Percentiles rank a stretch among this genome's conserved stretches.
Evolutionary conservation across 2,329 filamentous ascomycete species (phyloP).

Genomic region (Sclerotinia minor): DNA sequence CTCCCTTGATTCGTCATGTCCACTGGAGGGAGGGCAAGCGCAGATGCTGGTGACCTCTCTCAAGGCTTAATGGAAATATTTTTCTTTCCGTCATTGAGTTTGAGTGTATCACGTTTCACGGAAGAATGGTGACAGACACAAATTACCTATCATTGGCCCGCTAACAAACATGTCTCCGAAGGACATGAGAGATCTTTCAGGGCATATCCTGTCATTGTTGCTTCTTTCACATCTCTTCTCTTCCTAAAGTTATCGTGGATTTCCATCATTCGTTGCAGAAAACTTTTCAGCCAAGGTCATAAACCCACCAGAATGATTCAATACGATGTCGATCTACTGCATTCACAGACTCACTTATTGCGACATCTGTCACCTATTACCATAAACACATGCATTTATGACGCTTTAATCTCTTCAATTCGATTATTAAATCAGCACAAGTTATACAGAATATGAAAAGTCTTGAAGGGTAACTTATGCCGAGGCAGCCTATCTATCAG

Average conservation of each 20-base stretch:
- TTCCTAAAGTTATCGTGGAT: conserved; percentile 19
- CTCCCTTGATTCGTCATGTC: not conserved
- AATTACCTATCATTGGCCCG: conserved; percentile 17
- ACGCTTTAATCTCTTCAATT: not conserved
- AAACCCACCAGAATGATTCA: conserved; percentile 18
- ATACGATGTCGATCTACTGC: conserved; percentile 17
- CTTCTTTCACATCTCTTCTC: conserved; percentile 13
- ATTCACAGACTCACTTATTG: conserved; percentile 4
- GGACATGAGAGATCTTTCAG: conserved; percentile 13
- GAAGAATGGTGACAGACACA: conserved; percentile 2
- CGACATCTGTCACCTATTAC: conserved; percentile 10
- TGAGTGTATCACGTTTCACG: conserved; percentile 17
- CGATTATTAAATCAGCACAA: not conserved
- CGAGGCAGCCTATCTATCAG: conserved; percentile 9
- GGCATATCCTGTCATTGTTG: conserved; percentile 17
- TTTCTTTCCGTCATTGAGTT: conserved; percentile 3
- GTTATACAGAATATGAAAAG: not conserved
- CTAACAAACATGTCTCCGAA: conserved; percentile 2
- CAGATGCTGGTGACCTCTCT: conserved; percentile 10
- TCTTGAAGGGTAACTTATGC: not conserved
- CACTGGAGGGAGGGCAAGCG: conserved; percentile 20
- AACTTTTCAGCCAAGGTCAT: conserved; percentile 20
- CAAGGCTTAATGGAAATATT: conserved; percentile 5
- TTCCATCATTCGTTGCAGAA: conserved; percentile 21
- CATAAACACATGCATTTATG: conserved; percentile 1